Evolutionary conservation across 2,329 filamentous ascomycete species (phyloP).

Genomic region (Xylaria arbuscula): DNA sequence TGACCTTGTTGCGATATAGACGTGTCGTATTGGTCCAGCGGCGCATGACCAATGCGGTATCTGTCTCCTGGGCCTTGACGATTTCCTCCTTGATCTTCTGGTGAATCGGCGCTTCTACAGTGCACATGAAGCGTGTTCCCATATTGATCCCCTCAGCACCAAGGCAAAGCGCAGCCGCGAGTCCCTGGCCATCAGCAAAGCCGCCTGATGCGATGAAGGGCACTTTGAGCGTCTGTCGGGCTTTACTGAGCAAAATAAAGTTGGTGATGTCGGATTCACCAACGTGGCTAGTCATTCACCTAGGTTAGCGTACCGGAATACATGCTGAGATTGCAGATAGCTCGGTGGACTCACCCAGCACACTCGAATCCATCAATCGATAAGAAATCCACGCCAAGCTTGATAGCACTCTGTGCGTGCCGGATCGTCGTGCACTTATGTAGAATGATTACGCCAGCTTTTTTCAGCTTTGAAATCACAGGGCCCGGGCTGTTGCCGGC

Average conservation of each 20-base stretch:
- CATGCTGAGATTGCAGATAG: constrained; percentile 15
- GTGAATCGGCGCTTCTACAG: constrained; percentile 91
- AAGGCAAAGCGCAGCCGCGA: constrained; percentile 89
- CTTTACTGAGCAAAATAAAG: constrained; percentile 86
- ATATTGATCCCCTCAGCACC: constrained; percentile 97
- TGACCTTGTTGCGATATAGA: constrained; percentile 90
- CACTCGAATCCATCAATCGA: constrained; percentile 99
- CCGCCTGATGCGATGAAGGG: constrained; percentile 97
- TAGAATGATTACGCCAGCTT: constrained; percentile 79
- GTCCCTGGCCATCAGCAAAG: constrained; percentile 92
- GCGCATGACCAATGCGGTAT: constrained; percentile 87
- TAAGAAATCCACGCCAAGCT: constrained; percentile 95
- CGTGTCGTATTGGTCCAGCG: constrained; percentile 94
- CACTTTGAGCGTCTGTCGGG: constrained; percentile 82
- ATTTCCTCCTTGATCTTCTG: constrained; percentile 94
- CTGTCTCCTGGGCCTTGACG: constrained; percentile 86
- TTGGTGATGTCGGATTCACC: constrained; percentile 90
- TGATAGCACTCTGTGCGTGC: constrained; percentile 90
- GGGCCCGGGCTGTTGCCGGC: constrained; percentile 89
- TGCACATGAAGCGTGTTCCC: constrained; percentile 98
- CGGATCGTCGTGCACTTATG: constrained; percentile 99
- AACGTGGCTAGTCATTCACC: constrained; percentile 68
- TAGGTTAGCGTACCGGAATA: constrained; percentile 30
- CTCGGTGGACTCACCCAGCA: constrained; percentile 67
- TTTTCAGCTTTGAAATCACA: constrained; percentile 89